A percentile compares a stretch with the other conserved stretches of the same genome.
Evolutionary conservation across 2,329 filamentous ascomycete species (phyloP).

Genomic region (Pseudonectria foliicola): DNA sequence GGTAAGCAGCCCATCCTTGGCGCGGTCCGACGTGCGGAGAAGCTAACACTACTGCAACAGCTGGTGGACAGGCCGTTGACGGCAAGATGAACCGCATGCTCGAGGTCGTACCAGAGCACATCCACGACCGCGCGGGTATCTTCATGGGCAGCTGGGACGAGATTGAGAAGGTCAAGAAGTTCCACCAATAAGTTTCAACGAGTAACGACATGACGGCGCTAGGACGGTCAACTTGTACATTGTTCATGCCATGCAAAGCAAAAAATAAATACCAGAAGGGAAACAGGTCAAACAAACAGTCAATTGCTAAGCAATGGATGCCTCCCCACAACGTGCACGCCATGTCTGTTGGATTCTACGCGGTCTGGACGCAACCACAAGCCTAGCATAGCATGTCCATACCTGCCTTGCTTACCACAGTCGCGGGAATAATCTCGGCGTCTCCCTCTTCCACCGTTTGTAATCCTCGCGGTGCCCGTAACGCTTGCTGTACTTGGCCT

Average conservation of each 20-base stretch:
- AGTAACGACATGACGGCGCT: not conserved
- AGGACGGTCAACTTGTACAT: constrained; percentile 2
- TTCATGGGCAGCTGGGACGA: constrained; percentile 94
- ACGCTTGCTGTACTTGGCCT: constrained; percentile 60
- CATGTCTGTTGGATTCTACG: too few species aligned
- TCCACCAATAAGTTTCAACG: constrained; percentile 44
- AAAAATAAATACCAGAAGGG: constrained; percentile 11
- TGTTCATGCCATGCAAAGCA: constrained; percentile 5
- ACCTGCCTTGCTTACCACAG: constrained; percentile 29
- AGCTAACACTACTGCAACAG: constrained; percentile 40
- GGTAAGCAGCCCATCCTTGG: constrained; percentile 47
- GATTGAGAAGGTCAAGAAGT: constrained; percentile 87
- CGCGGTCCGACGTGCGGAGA: constrained; percentile 19
- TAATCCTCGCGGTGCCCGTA: constrained; percentile 60
- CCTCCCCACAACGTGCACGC: too few species aligned
- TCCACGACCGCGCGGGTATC: constrained; percentile 92
- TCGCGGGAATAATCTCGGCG: constrained; percentile 58
- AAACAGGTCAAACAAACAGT: too few species aligned
- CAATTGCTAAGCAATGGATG: too few species aligned
- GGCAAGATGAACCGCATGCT: constrained; percentile 89
- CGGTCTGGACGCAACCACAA: too few species aligned
- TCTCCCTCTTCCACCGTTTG: constrained; percentile 60
- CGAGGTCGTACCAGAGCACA: constrained; percentile 79
- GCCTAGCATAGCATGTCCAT: too few species aligned
- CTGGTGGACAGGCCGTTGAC: constrained; percentile 86